These are phyloP conservation scores for Colletotrichum sp. DNA, from an alignment of 2,329 filamentous ascomycete species.

Conservation along the genomic window DNA sequence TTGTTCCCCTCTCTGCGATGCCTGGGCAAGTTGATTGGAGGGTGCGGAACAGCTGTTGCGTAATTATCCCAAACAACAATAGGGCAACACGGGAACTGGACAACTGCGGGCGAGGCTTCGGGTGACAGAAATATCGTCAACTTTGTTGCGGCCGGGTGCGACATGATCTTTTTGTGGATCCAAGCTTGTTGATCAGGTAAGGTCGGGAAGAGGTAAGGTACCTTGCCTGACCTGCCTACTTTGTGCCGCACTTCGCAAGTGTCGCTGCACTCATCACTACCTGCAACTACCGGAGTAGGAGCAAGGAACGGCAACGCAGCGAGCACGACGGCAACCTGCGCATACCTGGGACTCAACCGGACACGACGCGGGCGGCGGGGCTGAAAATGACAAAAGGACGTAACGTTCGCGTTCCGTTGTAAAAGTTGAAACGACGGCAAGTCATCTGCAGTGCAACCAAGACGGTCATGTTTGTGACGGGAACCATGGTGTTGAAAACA, in stretches of 20 bases:
- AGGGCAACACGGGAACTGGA: background rate
- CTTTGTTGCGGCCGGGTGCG: background rate
- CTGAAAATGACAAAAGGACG: background rate
- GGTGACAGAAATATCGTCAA: background rate
- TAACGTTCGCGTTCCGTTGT: background rate
- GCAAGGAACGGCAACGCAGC: background rate
- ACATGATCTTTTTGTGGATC: background rate
- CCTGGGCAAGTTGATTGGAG: background rate
- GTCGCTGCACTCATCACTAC: background rate
- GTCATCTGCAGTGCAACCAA: background rate
- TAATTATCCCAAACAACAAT: background rate
- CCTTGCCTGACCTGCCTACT: background rate
- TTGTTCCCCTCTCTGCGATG: background rate
- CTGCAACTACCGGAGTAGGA: background rate
- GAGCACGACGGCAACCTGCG: background rate
- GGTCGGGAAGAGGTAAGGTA: background rate
- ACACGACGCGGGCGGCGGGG: background rate
- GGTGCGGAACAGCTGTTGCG: background rate
- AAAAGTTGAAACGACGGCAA: slow-evolving; percentile 3
- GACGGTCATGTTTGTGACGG: background rate
- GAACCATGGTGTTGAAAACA: background rate
- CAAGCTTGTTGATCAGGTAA: background rate
- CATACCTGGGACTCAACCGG: background rate
- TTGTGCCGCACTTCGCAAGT: background rate
- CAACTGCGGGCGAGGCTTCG: background rate